Conservation (phyloP, 441 rosid genomes). For the Gossypium lobatum region DNA sequence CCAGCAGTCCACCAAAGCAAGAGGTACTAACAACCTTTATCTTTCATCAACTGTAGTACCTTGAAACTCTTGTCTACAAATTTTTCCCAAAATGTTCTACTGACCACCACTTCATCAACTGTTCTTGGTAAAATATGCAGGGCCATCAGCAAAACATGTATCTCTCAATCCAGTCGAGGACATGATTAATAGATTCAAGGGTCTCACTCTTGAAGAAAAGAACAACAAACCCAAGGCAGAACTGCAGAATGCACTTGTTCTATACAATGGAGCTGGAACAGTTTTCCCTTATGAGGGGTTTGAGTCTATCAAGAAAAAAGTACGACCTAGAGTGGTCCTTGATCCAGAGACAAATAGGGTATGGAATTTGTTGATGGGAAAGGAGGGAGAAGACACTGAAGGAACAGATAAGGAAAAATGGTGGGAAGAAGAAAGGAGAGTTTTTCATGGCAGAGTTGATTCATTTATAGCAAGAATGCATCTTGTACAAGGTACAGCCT, state of each 20-base stretch:
- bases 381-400: constrained; percentile 48
- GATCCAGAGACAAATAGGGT: constrained; percentile 80
- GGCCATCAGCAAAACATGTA: constrained; percentile 28
- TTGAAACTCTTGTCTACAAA: constrained; percentile 14
- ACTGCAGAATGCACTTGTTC: constrained; percentile 53
- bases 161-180: constrained; percentile 34
- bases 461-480: constrained; percentile 97
- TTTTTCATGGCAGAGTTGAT: constrained; percentile 74
- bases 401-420: constrained; percentile 48
- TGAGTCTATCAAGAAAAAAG: constrained; percentile 46
- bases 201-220: constrained; percentile 37
- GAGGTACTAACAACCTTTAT: constrained; percentile 37
- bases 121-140: constrained; percentile 32
- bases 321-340: constrained; percentile 86
- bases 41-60: constrained; percentile 10
- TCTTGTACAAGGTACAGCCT: constrained; percentile 81
- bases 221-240: constrained; percentile 19
- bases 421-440: constrained; percentile 90
- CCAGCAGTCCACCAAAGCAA: constrained; percentile 27
- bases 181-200: constrained; percentile 37
- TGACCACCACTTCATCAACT: constrained; percentile 9
- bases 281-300: constrained; percentile 47
- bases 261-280: constrained; percentile 46
- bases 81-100: constrained; percentile 17
- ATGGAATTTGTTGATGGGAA: constrained; percentile 89